Evolutionary conservation across 2,329 filamentous ascomycete genomes (phyloP), one percentile per base, ranked within the genome.

Genomic region (Paradendryphiella salina): DNA sequence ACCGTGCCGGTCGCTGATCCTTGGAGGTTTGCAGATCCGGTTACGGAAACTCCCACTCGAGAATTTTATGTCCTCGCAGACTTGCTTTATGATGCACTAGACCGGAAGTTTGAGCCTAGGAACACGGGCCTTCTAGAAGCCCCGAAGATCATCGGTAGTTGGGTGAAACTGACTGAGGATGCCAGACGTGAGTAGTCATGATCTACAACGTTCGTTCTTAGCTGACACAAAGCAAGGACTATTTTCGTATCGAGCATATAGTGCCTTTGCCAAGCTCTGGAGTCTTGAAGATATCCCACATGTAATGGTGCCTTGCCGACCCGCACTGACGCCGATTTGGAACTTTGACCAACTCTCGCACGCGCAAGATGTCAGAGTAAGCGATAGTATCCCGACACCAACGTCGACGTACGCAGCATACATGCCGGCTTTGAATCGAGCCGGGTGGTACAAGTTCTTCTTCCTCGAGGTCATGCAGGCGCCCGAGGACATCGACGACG

Each of bases 11-110:
- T 66, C 10, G 63, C 66, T n/a, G 69, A 71, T 44, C 69, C 67
- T 8, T 73, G 70, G 70, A 59, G 67, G 32, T 62, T 72, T 37
- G 68, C 63, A 11, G 68, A 73, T 41, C 54, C 66, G 38, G 38
- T 50, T 0, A 71, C 67, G 5, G 69, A 72, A 46, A 46, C 62
- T 18, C 68, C 70, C 9, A 73, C 70, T 5, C 60, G 66, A 21
- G 69, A 73, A 35, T 73, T 73, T 46, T 72, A 69, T 18, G 63
- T 69, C 9, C 56, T 73, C 15, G 69, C 70, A 9, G 70, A 73
- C 37, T 35, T 73, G 36, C 39, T 73, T 9, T 73, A 69, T 39
- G 70, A 73, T 45, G 60, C 60, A 6, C 34, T 73, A 17, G 68
- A 72, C 35, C 48, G 60, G n/a, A 69, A 60, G 40, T 71, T 63